These are phyloP conservation scores for Arabidopsis arenosa DNA, from an alignment of 345 rosid genomes.

Conservation along the genomic window DNA sequence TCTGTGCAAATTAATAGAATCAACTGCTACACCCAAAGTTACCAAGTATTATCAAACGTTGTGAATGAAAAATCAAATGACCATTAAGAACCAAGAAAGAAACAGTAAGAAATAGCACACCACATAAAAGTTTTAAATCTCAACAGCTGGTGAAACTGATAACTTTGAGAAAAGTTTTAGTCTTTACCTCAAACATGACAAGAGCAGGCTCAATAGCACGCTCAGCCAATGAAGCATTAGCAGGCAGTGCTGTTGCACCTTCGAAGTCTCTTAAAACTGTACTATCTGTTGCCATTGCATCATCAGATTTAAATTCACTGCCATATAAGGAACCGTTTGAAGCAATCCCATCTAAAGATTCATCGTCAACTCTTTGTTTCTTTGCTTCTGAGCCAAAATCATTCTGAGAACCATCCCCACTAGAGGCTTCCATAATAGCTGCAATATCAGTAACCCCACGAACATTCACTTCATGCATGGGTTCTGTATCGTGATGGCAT, in stretches of 20 bases:
- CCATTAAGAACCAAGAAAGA: slow-evolving; percentile 20
- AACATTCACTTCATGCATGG: slow-evolving; percentile 52
- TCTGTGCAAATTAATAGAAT: slow-evolving; percentile 18
- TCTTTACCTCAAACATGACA: slow-evolving; percentile 91
- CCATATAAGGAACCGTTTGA: slow-evolving; percentile 54
- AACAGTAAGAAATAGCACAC: slow-evolving; percentile 13
- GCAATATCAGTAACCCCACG: slow-evolving; percentile 60
- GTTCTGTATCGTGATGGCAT: slow-evolving; percentile 56
- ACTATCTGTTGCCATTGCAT: slow-evolving; percentile 53
- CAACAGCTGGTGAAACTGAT: slow-evolving; percentile 14
- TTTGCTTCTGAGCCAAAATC: slow-evolving; percentile 62
- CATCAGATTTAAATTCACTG: slow-evolving; percentile 57
- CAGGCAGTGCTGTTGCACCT: slow-evolving; percentile 52
- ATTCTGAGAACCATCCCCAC: slow-evolving; percentile 60
- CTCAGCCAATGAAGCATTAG: slow-evolving; percentile 84
- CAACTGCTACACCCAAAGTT: background rate
- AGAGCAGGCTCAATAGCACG: slow-evolving; percentile 89
- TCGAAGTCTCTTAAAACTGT: slow-evolving; percentile 52
- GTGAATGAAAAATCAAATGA: background rate
- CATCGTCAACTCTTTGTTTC: slow-evolving; percentile 66
- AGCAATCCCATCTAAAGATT: slow-evolving; percentile 54
- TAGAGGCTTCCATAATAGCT: slow-evolving; percentile 57
- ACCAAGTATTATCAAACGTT: background rate
- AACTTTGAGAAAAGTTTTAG: slow-evolving; percentile 12
- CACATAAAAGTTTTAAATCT: background rate